Base-by-base conservation (phyloP, 2,329 filamentous ascomycete genomes). In the Cryoendolithus antarcticus region DNA sequence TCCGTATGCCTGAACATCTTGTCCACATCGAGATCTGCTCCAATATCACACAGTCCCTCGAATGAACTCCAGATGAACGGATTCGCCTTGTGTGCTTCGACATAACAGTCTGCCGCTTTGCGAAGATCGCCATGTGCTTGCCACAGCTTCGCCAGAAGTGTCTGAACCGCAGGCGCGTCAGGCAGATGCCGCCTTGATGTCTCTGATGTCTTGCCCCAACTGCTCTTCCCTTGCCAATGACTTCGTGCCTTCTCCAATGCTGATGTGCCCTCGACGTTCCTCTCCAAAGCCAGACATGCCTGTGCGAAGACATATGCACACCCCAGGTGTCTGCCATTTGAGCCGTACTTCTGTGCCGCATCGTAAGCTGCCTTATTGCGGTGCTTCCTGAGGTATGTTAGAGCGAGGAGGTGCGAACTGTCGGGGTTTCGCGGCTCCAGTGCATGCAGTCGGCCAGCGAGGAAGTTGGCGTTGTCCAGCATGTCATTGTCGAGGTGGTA, bases 1-100 rank as follows among this genome's bases (percentile, higher is more conserved):
- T 72, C 64, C 10, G 73, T 85, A 50, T 82, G 65, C 56, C 79
- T 86, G 65, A 94, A 98, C 45, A 95, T 82, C 53, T 93, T 94
- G 19, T 79, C 74, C 7, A 91, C 77, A 40, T 83, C 78, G 39
- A 96, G 72, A 48, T 78, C 79, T 33, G 86, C 80, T 3, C 85
- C 77, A 32, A 75, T 84, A 55, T 95, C 86, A 57, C 88, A 94
- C 6, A 98, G 71, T 10, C 77, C 81, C 13, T 80, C 78, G 53
- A 96, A 96, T 0, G 89, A 88, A 67, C 98, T 91, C 91, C 91
- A 98, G 75, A 94, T 91, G 61, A 96, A 89, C 1, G 91, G 88
- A 54, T 96, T 98, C 39, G 79, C 61, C 62, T 88, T 93, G 52
- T 98, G 66, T 4, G 88, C 77, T 44, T 93, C 86, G 49, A 93